Evolutionary conservation across 148 eudicot genomes (phyloP).

Genomic region (Pharnaceum exiguum): DNA sequence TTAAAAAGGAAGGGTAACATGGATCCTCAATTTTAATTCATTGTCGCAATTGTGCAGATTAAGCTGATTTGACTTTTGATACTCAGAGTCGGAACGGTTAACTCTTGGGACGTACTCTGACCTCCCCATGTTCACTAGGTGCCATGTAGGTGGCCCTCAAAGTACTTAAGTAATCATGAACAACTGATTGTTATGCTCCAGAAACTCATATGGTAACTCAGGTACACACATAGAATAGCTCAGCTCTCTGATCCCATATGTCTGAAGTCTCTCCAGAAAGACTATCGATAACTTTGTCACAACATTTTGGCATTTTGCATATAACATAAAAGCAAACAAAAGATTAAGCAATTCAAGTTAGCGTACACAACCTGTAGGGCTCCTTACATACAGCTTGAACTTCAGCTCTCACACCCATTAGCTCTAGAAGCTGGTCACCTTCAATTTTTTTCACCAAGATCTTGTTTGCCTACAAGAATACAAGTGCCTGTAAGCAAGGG

Average conservation of each 20-base stretch:
- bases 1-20: too few species aligned
- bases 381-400: constrained; percentile 74
- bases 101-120: too few species aligned
- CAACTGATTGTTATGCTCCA: not conserved
- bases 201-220: not conserved
- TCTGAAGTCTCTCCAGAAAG: too few species aligned
- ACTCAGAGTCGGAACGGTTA: too few species aligned
- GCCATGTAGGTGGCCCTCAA: too few species aligned
- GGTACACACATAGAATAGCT: too few species aligned
- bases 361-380: constrained; percentile 79
- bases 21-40: too few species aligned
- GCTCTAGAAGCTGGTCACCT: constrained; percentile 81
- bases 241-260: too few species aligned
- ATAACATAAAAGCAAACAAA: constrained; percentile 7
- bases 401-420: constrained; percentile 71
- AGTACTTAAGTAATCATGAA: not conserved
- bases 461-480: constrained; percentile 64
- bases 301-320: not conserved
- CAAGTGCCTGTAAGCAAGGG: constrained; percentile 6
- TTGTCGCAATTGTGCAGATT: too few species aligned
- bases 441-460: constrained; percentile 83
- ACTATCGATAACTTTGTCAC: not conserved
- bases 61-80: too few species aligned
- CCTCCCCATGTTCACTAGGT: too few species aligned
- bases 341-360: not conserved